These are phyloP conservation scores for Vishniacozyma victoriae DNA, from an alignment of 768 basidiomycete genomes.

Conservation along the genomic window DNA sequence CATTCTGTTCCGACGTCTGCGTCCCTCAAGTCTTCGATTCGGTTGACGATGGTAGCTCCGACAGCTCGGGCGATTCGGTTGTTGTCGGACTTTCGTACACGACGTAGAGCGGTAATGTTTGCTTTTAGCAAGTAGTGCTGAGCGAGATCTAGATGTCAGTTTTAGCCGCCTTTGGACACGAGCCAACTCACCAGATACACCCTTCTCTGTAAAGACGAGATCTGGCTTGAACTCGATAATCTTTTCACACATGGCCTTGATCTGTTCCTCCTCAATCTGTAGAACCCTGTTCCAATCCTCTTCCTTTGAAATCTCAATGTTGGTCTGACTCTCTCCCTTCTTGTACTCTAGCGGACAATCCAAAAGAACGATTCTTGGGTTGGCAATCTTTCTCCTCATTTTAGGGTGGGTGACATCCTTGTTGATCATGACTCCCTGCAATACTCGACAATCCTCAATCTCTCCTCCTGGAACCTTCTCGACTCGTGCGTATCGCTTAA, in stretches of 20 bases:
- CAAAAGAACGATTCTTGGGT: conserved; percentile 79
- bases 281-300: conserved; percentile 86
- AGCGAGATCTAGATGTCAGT: conserved; percentile 63
- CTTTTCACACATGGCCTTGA: conserved; percentile 74
- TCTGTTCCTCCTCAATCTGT: conserved; percentile 94
- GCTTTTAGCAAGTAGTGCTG: conserved; percentile 83
- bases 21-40: conserved; percentile 88
- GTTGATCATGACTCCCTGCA: conserved; percentile 92
- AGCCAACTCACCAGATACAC: conserved; percentile 70
- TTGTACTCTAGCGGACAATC: conserved; percentile 98
- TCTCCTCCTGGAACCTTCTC: conserved; percentile 98
- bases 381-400: conserved; percentile 85
- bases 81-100: conserved; percentile 98
- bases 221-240: conserved; percentile 93
- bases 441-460: conserved; percentile 82
- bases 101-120: conserved; percentile 85
- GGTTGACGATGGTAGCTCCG: conserved; percentile 94
- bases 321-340: conserved; percentile 96
- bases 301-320: conserved; percentile 95
- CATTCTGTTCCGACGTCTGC: conserved; percentile 86
- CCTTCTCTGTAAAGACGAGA: conserved; percentile 94
- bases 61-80: conserved; percentile 94
- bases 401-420: conserved; percentile 98
- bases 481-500: conserved; percentile 95
- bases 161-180: not conserved